Evolutionary conservation across 2,329 filamentous ascomycete species (phyloP).

Genomic region (Cladosporium sp.): DNA sequence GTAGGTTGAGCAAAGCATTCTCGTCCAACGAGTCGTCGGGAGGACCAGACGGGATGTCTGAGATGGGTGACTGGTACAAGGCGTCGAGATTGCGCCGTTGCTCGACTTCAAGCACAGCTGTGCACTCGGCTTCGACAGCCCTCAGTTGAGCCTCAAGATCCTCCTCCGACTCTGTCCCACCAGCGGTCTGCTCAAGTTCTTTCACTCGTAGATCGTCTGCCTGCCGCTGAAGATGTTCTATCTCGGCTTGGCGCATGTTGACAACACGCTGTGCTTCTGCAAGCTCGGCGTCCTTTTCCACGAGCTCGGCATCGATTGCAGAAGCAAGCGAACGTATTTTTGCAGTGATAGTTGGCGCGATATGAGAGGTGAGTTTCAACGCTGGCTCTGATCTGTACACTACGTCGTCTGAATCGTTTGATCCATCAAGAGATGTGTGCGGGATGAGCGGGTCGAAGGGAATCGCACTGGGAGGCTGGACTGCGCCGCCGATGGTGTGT

Average conservation of each 20-base stretch:
- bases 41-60: conserved; percentile 38
- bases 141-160: conserved; percentile 29
- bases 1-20: conserved; percentile 50
- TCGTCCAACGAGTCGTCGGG: conserved; percentile 32
- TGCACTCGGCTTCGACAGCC: conserved; percentile 39
- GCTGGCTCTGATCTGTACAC: conserved; percentile 44
- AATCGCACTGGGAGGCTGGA: conserved; percentile 21
- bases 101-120: conserved; percentile 42
- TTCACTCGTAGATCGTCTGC: conserved; percentile 50
- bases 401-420: conserved; percentile 27
- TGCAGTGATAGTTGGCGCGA: conserved; percentile 52
- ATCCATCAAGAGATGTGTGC: conserved; percentile 17
- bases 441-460: conserved; percentile 26
- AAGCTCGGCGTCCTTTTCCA: conserved; percentile 60
- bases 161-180: conserved; percentile 33
- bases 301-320: conserved; percentile 68
- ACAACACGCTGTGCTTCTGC: conserved; percentile 45
- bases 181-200: conserved; percentile 48
- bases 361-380: conserved; percentile 59
- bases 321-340: conserved; percentile 41
- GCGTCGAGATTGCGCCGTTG: conserved; percentile 33
- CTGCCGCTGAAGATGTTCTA: conserved; percentile 54
- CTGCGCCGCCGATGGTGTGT: conserved; percentile 20
- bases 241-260: conserved; percentile 62
- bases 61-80: conserved; percentile 17